These are phyloP conservation scores for Xerocomellus intermedius DNA, from an alignment of 768 basidiomycete species.

Conservation along the genomic window DNA sequence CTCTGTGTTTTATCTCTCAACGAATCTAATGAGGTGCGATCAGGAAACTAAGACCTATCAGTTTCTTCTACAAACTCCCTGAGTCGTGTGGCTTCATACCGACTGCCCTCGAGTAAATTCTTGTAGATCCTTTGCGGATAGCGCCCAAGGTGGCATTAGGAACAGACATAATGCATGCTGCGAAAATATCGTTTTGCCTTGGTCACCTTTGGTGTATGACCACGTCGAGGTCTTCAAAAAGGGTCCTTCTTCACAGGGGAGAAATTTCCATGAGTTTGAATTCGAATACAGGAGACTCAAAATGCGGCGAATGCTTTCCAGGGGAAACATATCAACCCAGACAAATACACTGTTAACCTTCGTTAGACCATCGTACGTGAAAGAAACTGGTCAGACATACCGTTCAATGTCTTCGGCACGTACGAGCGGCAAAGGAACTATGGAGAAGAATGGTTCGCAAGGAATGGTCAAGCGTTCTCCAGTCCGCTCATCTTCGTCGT, in stretches of 20 bases:
- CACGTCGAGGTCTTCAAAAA: slow-evolving; percentile 30
- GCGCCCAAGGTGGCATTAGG: slow-evolving; percentile 41
- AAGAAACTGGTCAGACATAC: slow-evolving; percentile 29
- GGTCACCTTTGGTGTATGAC: slow-evolving; percentile 18
- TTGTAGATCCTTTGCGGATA: slow-evolving; percentile 35
- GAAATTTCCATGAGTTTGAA: slow-evolving; percentile 31
- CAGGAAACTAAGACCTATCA: slow-evolving; percentile 19
- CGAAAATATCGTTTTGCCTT: slow-evolving; percentile 10
- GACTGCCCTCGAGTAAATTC: slow-evolving; percentile 29
- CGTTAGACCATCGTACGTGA: neutral
- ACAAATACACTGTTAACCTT: slow-evolving; percentile 37
- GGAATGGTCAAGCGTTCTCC: slow-evolving; percentile 46
- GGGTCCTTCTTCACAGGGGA: slow-evolving; percentile 19
- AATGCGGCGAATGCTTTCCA: slow-evolving; percentile 48
- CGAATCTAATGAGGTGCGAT: slow-evolving; percentile 8
- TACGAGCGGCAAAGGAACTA: slow-evolving; percentile 34
- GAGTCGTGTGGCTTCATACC: slow-evolving; percentile 11
- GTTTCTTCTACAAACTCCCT: neutral
- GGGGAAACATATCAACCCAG: slow-evolving; percentile 52
- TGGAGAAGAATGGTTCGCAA: slow-evolving; percentile 38
- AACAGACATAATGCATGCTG: slow-evolving; percentile 29
- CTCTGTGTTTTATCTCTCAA: neutral
- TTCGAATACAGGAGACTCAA: slow-evolving; percentile 34
- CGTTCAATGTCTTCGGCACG: slow-evolving; percentile 42
- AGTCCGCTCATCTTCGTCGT: slow-evolving; percentile 39